Evolutionary conservation across 208 protist genomes (phyloP).

Genomic region (Trypanosoma mega): DNA sequence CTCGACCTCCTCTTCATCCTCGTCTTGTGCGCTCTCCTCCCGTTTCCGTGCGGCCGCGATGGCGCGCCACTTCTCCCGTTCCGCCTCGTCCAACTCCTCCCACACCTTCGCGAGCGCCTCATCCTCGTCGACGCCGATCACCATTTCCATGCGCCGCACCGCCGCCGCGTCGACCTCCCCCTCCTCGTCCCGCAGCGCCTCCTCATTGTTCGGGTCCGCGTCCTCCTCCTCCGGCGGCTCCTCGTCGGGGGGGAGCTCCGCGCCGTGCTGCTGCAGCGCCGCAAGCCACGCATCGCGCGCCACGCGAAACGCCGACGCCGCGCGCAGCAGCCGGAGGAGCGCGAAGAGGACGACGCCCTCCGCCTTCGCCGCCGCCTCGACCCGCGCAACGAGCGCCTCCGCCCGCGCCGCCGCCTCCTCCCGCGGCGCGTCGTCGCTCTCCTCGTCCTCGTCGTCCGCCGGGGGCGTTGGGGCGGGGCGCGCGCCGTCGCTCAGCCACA

Average conservation of each 20-base stretch:
- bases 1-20: conserved; percentile 57
- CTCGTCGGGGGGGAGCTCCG: conserved; percentile 33
- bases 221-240: conserved; percentile 80
- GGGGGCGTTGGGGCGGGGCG: conserved; percentile 58
- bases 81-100: conserved; percentile 50
- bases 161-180: conserved; percentile 56
- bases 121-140: conserved; percentile 66
- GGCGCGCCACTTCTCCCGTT: conserved; percentile 44
- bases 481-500: conserved; percentile 61
- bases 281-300: conserved; percentile 56
- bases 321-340: conserved; percentile 52
- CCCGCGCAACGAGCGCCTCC: conserved; percentile 28
- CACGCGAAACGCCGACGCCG: conserved; percentile 65
- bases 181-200: conserved; percentile 67
- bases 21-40: conserved; percentile 39
- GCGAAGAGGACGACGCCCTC: conserved; percentile 68
- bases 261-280: conserved; percentile 39
- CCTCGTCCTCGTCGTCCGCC: conserved; percentile 33
- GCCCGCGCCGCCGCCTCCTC: conserved; percentile 31
- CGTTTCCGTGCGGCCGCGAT: conserved; percentile 37
- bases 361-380: conserved; percentile 49
- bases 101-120: conserved; percentile 75
- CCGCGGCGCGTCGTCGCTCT: conserved; percentile 33
- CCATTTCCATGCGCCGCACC: conserved; percentile 43
- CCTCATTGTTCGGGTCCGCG: conserved; percentile 64